Conservation (phyloP, 2,329 filamentous ascomycete species). For the Scleromitrula shiraiana region DNA sequence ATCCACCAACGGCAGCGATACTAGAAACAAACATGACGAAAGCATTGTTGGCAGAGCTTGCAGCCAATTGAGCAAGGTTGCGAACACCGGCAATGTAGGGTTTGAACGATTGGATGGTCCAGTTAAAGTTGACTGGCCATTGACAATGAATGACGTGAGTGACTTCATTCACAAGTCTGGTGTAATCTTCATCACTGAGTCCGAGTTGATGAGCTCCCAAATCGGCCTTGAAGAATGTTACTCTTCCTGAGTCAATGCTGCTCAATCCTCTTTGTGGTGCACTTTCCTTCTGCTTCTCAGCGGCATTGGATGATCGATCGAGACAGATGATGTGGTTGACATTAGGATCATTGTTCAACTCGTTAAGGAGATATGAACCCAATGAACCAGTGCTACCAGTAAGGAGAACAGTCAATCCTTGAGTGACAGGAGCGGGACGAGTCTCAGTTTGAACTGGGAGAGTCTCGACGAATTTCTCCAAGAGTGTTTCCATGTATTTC, state of each 20-base stretch:
- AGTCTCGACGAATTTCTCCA: slow-evolving; percentile 9
- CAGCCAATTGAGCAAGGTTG: slow-evolving; percentile 28
- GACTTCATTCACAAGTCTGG: slow-evolving; percentile 20
- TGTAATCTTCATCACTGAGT: slow-evolving; percentile 27
- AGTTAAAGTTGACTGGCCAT: slow-evolving; percentile 34
- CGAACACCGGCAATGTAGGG: slow-evolving; percentile 32
- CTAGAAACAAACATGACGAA: slow-evolving; percentile 21
- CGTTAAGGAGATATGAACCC: slow-evolving; percentile 39
- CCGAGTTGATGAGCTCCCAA: slow-evolving; percentile 40
- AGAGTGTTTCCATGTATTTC: slow-evolving; percentile 7
- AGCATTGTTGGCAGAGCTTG: slow-evolving; percentile 8
- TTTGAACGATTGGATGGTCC: slow-evolving; percentile 29
- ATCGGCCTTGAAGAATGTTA: slow-evolving; percentile 42
- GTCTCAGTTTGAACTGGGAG: slow-evolving; percentile 5
- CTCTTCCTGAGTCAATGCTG: slow-evolving; percentile 30
- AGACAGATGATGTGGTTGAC: slow-evolving; percentile 39
- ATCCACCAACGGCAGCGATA: slow-evolving; percentile 18
- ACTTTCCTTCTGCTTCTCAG: slow-evolving; percentile 28
- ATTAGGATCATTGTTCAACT: slow-evolving; percentile 27
- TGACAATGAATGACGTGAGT: slow-evolving; percentile 37
- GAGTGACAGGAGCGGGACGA: not conserved
- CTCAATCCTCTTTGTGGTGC: slow-evolving; percentile 33
- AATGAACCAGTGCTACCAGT: slow-evolving; percentile 42
- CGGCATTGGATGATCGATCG: slow-evolving; percentile 34
- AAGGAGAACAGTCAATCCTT: slow-evolving; percentile 27